Conservation (phyloP, 1,284 basidiomycete species). For the Prillingera fragicola region DNA sequence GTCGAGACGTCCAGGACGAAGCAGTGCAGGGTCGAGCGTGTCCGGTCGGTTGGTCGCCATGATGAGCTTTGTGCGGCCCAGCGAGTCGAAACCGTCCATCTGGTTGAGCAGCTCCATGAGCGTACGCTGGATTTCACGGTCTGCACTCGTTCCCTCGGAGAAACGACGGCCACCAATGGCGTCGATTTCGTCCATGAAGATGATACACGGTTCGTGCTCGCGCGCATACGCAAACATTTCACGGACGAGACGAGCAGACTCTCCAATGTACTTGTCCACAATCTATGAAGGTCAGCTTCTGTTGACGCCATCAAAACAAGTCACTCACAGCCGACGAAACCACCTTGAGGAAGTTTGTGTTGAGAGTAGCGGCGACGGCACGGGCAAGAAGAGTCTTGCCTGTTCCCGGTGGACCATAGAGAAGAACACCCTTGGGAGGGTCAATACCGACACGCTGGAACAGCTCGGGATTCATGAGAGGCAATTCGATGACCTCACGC, state of each 20-base stretch:
- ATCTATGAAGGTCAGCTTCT: no score
- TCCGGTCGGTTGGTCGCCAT: constrained; percentile 98
- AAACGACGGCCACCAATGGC: constrained; percentile 94
- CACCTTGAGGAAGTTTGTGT: constrained; percentile 97
- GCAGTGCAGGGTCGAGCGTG: constrained; percentile 92
- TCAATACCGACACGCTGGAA: constrained; percentile 95
- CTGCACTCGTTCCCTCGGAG: constrained; percentile 96
- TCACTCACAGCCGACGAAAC: constrained; percentile 75
- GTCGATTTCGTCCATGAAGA: constrained; percentile 76
- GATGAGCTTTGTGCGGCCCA: constrained; percentile 94
- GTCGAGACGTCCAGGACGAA: constrained; percentile 93
- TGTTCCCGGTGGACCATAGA: constrained; percentile 92
- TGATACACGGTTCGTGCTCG: constrained; percentile 92
- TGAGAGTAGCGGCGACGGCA: constrained; percentile 90
- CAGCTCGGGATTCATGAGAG: constrained; percentile 89
- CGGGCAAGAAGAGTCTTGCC: constrained; percentile 94
- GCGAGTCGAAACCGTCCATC: constrained; percentile 98
- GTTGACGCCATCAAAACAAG: neutral
- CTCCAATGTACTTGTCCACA: constrained; percentile 99
- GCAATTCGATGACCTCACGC: constrained; percentile 95
- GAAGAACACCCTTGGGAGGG: constrained; percentile 92
- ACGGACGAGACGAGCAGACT: constrained; percentile 86
- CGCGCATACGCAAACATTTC: constrained; percentile 98
- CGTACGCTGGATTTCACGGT: constrained; percentile 97
- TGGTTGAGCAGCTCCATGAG: constrained; percentile 99